A percentile compares a stretch with the other conserved stretches of the same genome.
Evolutionary conservation across 495 filamentous ascomycete genomes (phyloP).

Genomic region (Friedmanniomyces endolithicus): DNA sequence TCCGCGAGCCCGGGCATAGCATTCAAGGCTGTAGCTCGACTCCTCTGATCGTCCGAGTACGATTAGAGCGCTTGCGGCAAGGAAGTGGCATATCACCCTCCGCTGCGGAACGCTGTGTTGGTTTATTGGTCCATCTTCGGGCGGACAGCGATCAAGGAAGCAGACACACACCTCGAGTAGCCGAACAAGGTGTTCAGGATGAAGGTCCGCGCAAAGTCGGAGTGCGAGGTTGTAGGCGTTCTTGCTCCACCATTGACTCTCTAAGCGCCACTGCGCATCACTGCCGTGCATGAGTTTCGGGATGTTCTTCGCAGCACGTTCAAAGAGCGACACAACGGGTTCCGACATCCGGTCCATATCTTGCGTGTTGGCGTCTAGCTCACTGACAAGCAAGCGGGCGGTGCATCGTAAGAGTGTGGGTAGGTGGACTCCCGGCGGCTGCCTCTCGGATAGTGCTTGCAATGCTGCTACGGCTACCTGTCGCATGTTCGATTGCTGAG

Average conservation of each 20-base stretch:
- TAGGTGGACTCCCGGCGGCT: conserved; percentile 45
- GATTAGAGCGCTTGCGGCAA: conserved; percentile 46
- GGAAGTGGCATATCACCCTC: conserved; percentile 55
- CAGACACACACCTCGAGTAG: conserved; percentile 48
- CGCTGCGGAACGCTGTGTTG: conserved; percentile 43
- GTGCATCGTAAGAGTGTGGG: conserved; percentile 55
- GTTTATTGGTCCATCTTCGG: conserved; percentile 33
- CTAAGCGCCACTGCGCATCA: conserved; percentile 34
- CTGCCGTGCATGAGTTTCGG: conserved; percentile 24
- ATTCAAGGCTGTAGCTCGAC: conserved; percentile 40
- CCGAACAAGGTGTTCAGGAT: conserved; percentile 38
- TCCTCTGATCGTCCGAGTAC: conserved; percentile 49
- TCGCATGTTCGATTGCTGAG: conserved; percentile 52
- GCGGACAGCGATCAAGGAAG: conserved; percentile 49
- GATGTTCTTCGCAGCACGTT: conserved; percentile 36
- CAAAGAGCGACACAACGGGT: conserved; percentile 49
- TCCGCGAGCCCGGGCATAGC: conserved; percentile 47
- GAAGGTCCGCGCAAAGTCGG: conserved; percentile 44
- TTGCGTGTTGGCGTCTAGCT: conserved; percentile 31
- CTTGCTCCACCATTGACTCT: conserved; percentile 71
- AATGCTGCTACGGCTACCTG: conserved; percentile 44
- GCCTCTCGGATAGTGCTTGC: conserved; percentile 44
- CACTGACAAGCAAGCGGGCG: conserved; percentile 45
- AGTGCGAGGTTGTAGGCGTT: conserved; percentile 66
- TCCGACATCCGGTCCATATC: background rate